These are phyloP conservation scores for Aspergillus fructus DNA, from an alignment of 2,329 filamentous ascomycete species.

Conservation along the genomic window DNA sequence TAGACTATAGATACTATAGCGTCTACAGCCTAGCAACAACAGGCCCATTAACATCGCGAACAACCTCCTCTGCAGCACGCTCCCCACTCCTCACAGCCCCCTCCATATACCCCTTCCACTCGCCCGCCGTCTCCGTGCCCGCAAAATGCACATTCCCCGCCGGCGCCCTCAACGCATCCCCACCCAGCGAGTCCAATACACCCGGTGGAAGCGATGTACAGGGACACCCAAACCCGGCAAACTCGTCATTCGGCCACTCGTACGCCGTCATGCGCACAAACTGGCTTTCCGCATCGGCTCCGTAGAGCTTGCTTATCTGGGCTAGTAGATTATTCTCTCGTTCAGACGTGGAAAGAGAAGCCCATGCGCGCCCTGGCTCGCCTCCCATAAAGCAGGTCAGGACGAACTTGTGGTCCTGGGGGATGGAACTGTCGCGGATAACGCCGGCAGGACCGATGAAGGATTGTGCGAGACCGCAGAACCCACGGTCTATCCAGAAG, in stretches of 20 bases:
- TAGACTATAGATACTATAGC: too few species aligned
- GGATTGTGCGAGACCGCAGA: conserved; percentile 49
- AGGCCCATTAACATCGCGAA: conserved; percentile 14
- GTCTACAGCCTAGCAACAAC: too few species aligned
- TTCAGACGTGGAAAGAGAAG: conserved; percentile 5
- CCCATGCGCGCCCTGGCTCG: conserved; percentile 35
- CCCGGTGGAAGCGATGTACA: conserved; percentile 40
- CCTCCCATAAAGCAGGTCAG: conserved; percentile 46
- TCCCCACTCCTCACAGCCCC: conserved; percentile 54
- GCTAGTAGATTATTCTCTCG: conserved; percentile 13
- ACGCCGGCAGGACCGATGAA: conserved; percentile 49
- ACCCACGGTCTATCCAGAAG: conserved; percentile 48
- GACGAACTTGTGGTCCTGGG: conserved; percentile 22
- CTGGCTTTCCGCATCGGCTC: conserved; percentile 11
- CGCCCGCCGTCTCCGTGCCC: conserved; percentile 53
- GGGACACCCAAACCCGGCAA: conserved; percentile 42
- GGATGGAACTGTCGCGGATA: conserved; percentile 45
- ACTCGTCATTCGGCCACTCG: conserved; percentile 43
- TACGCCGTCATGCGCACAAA: conserved; percentile 34
- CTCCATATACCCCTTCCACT: conserved; percentile 62
- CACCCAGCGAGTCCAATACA: conserved; percentile 32
- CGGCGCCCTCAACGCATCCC: conserved; percentile 34
- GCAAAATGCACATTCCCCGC: conserved; percentile 52
- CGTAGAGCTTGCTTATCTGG: conserved; percentile 16
- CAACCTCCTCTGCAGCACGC: conserved; percentile 49